These are phyloP conservation scores for Cytidiella melzeri DNA, from an alignment of 768 basidiomycete species.

Conservation along the genomic window DNA sequence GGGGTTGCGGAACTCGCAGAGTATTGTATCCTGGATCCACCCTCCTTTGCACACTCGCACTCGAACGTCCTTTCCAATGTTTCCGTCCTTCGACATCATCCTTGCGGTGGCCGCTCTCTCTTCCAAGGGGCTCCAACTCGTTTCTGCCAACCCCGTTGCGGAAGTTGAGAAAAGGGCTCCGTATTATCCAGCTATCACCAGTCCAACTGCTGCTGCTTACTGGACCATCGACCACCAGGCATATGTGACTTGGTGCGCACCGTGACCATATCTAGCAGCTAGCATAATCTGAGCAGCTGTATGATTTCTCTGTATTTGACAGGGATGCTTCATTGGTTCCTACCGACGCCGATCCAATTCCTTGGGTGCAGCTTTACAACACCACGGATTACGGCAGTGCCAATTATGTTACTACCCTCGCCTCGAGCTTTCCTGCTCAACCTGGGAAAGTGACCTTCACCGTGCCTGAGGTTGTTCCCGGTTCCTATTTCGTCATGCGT, in stretches of 20 bases:
- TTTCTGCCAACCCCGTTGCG: not conserved
- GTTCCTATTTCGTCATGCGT: slow-evolving; percentile 1
- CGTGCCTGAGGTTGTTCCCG: slow-evolving; percentile 1
- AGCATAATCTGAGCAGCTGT: not conserved
- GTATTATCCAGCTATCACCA: not conserved
- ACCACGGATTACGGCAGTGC: not conserved
- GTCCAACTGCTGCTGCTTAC: not conserved
- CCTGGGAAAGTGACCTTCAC: not conserved
- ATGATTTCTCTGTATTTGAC: not conserved
- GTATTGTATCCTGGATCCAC: too few relatives aligned
- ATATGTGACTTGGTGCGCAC: not conserved
- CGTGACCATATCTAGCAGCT: not conserved
- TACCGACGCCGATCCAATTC: not conserved
- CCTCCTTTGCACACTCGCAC: too few relatives aligned
- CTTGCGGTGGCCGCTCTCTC: not conserved
- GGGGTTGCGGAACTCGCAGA: too few relatives aligned
- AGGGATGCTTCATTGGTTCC: slow-evolving; percentile 3
- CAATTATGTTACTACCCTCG: slow-evolving; percentile 1
- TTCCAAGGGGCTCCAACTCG: not conserved
- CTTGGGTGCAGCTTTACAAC: not conserved
- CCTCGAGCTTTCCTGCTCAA: not conserved
- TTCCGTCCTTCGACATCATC: too few relatives aligned
- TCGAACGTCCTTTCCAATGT: too few relatives aligned
- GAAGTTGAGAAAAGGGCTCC: not conserved
- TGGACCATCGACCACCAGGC: not conserved